Evolutionary conservation across 2,329 filamentous ascomycete genomes (phyloP).

Genomic region (Colletotrichum magnum): DNA sequence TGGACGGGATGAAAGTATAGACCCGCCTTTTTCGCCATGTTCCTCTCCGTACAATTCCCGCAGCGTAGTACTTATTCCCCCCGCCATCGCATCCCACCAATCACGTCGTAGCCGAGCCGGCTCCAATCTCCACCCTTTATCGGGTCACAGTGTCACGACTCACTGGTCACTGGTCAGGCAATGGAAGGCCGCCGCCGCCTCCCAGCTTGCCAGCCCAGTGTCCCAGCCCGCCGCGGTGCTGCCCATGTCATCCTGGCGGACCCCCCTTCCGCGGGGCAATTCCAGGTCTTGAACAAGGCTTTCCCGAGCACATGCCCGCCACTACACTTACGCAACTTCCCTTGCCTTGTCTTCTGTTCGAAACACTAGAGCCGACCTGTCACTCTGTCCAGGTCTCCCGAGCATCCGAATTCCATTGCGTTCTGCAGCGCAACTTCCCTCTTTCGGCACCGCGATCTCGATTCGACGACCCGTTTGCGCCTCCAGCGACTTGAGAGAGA

Average conservation of each 20-base stretch:
- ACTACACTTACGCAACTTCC: conserved; percentile 3
- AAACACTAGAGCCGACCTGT: conserved; percentile 34
- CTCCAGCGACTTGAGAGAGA: background rate
- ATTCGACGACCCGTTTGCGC: conserved; percentile 11
- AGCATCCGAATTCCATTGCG: conserved; percentile 23
- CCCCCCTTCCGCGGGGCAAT: conserved; percentile 35
- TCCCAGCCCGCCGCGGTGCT: background rate
- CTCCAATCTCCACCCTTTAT: conserved; percentile 21
- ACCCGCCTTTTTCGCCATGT: conserved; percentile 7
- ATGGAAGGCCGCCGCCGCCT: no score
- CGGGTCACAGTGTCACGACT: conserved; percentile 4
- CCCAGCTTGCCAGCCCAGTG: background rate
- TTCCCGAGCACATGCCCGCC: conserved; percentile 37
- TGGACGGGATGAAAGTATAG: conserved; percentile 20
- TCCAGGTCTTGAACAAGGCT: conserved; percentile 22
- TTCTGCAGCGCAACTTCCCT: conserved; percentile 5
- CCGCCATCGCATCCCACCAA: background rate
- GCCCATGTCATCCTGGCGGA: conserved; percentile 27
- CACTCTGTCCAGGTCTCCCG: conserved; percentile 16
- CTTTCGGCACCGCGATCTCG: conserved; percentile 9
- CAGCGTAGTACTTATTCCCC: background rate
- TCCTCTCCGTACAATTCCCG: background rate
- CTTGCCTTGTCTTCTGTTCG: conserved; percentile 24
- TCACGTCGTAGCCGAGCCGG: background rate
- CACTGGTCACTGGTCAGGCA: background rate